Base-by-base conservation (phyloP, 306 rosid species). In the Corylus americana region DNA sequence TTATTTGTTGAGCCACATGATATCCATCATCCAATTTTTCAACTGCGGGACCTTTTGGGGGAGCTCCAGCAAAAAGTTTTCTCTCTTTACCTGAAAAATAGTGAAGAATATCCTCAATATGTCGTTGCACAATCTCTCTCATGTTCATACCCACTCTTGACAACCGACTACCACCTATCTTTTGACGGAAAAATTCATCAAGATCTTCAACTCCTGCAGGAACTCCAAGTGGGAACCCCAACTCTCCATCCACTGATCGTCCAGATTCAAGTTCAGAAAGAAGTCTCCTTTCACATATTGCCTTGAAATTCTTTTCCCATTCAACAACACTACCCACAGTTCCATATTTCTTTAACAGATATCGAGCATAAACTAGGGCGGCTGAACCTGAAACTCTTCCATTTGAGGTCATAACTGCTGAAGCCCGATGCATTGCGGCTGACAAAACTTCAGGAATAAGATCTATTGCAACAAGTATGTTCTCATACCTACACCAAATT, bases 151-250 rank as follows among this genome's bases (percentile, higher is more conserved):
- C 94, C 55, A 86, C 92, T 82, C 98, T 88, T 58, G 99, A 93
- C 64, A 83, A 81, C 78, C 97, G 96, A 59, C 94, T 90, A 70
- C 92, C 88, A 49, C 92, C 86, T 72, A 95, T 89, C 88, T 95
- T 95, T 79, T 91, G 98, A 80, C 94, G 97, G 77, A 93, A 79
- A 83, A 89, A 95, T 55, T 91, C 99, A 95, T 95, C 99, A 78
- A 82, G 98, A 79, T 95, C 96, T 85, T 89, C 97, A 48, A 95
- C 93, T 70, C 98, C 98, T 17, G 95, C 82, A 12, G 97, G 97
- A 79, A 93, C 97, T 55, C 98, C 98, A 77, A 92, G 92, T 3
- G 95, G 87, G 44, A 91, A 84, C 75, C 91, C 95, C 37, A 82
- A 78, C 85, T 91, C 99, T 73, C 99, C 98, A 79, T 95, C 96